A percentile compares a stretch with the other conserved stretches of the same genome.
Conservation (phyloP, 2,329 filamentous ascomycete genomes). For the Colletotrichum simmondsii region DNA sequence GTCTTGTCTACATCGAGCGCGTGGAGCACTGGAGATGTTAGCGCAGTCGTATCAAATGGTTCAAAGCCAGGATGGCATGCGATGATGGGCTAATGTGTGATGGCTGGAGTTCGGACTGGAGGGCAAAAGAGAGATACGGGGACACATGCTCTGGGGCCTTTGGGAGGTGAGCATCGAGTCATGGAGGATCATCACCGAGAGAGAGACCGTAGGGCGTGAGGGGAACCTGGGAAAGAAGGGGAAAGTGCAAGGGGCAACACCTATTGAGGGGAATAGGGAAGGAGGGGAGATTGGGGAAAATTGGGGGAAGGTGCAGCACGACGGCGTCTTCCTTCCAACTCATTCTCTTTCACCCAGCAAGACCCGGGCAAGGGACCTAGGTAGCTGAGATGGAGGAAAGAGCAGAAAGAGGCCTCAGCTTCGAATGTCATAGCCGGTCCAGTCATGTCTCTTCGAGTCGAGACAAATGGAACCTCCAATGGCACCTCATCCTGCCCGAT, state of each 20-base stretch:
- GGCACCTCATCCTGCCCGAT: neutral
- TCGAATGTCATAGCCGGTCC: neutral
- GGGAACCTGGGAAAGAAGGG: slow-evolving; percentile 2
- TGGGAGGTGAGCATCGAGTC: neutral
- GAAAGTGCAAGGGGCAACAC: neutral
- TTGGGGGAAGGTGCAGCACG: neutral
- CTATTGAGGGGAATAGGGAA: neutral
- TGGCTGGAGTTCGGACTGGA: neutral
- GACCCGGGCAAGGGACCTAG: neutral
- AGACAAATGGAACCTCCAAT: neutral
- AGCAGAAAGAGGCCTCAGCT: neutral
- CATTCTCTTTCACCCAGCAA: neutral
- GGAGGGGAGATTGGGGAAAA: slow-evolving; percentile 16
- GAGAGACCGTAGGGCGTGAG: neutral
- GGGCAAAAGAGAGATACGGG: neutral
- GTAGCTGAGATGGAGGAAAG: neutral
- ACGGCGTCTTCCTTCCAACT: neutral
- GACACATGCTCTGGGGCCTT: neutral
- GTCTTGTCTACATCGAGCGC: neutral
- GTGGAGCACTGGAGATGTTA: neutral
- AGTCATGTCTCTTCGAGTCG: neutral
- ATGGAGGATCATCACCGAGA: slow-evolving; percentile 6
- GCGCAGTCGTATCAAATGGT: neutral
- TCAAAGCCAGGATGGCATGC: neutral
- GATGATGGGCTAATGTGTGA: neutral